Percentiles rank a stretch among this genome's conserved stretches.
Evolutionary conservation across 768 basidiomycete species (phyloP).

Genomic region (Termitomyces sp.): DNA sequence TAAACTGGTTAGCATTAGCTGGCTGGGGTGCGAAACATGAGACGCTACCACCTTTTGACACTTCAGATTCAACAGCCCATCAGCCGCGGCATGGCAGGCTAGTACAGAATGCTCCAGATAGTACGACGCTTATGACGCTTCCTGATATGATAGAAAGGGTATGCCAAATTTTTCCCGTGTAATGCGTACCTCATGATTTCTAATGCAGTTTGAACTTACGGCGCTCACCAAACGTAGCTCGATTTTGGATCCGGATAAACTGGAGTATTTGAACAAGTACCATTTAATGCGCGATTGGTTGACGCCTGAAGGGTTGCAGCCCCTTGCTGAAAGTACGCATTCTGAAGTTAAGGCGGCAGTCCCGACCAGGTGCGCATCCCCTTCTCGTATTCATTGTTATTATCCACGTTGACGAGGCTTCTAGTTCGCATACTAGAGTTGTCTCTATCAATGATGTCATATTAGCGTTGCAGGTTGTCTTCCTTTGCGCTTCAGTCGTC

Average conservation of each 20-base stretch:
- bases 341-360: conserved; percentile 49
- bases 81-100: conserved; percentile 12
- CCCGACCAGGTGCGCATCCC: conserved; percentile 47
- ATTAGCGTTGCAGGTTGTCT: conserved; percentile 47
- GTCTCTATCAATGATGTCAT: conserved; percentile 65
- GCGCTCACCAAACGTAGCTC: conserved; percentile 79
- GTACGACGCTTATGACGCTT: conserved; percentile 55
- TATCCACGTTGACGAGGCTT: background rate
- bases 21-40: conserved; percentile 76
- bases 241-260: conserved; percentile 72
- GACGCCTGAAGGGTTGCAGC: conserved; percentile 42
- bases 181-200: background rate
- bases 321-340: conserved; percentile 50
- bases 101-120: conserved; percentile 49
- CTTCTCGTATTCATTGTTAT: background rate
- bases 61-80: conserved; percentile 16
- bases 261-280: conserved; percentile 86
- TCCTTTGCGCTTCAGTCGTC: background rate
- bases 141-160: conserved; percentile 65
- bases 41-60: conserved; percentile 9
- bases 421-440: conserved; percentile 42
- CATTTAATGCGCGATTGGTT: conserved; percentile 61
- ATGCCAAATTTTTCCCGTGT: background rate
- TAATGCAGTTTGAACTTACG: conserved; percentile 64
- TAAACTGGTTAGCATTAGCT: conserved; percentile 93